phyloP scores from a whole-genome alignment of 2,329 filamentous ascomycete genomes.

The Esteya vermicola region DNA sequence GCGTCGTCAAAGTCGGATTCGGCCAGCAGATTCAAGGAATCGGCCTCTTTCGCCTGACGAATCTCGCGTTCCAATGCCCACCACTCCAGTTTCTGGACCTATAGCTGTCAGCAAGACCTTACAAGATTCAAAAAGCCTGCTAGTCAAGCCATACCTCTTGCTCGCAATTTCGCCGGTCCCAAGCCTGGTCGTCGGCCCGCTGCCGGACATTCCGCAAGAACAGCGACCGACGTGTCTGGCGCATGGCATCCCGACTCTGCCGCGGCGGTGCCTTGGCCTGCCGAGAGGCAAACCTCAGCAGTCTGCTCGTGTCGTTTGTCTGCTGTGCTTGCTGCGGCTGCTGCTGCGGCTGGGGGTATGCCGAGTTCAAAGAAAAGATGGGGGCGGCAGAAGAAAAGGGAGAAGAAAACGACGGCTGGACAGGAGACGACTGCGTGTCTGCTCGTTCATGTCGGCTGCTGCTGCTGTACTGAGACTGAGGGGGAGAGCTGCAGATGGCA shows the following conservation, averaged over 20 bases:
- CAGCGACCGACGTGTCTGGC: constrained; percentile 49
- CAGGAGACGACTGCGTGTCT: constrained; percentile 30
- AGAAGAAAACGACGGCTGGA: constrained; percentile 14
- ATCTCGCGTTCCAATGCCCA: constrained; percentile 22
- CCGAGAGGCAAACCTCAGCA: constrained; percentile 37
- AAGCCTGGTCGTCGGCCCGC: constrained; percentile 43
- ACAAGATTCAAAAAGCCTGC: not conserved
- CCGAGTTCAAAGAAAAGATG: too few relatives aligned
- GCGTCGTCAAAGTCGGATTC: constrained; percentile 39
- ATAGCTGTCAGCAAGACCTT: not conserved
- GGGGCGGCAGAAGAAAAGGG: not conserved
- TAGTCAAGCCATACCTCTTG: constrained; percentile 30
- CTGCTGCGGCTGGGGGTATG: not conserved
- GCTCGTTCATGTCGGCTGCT: too few relatives aligned
- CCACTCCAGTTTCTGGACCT: constrained; percentile 25
- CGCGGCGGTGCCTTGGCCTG: constrained; percentile 45
- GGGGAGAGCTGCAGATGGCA: constrained; percentile 25
- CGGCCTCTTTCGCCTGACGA: constrained; percentile 22
- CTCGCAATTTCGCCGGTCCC: constrained; percentile 48
- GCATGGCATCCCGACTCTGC: constrained; percentile 44
- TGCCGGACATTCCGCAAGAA: constrained; percentile 56
- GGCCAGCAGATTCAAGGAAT: constrained; percentile 25
- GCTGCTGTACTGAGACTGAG: too few relatives aligned
- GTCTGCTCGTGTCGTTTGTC: not conserved
- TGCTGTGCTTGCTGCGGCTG: not conserved